Conservation (phyloP, 768 basidiomycete species). For the Leccinum sublutescens region DNA sequence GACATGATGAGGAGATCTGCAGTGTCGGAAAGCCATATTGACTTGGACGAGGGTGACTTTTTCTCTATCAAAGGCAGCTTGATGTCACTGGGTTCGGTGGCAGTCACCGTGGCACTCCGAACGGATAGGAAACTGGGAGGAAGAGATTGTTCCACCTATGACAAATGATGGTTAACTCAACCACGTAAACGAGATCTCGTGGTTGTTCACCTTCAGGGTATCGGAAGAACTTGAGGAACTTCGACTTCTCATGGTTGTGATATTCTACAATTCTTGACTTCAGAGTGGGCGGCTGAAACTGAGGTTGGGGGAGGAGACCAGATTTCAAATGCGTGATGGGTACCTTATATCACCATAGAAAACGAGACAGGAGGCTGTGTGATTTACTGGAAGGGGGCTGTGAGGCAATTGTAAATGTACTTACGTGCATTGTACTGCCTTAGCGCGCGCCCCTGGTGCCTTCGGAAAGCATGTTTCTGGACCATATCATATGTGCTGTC, state of each 20-base stretch:
- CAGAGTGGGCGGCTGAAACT: neutral
- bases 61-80: neutral
- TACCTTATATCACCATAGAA: neutral
- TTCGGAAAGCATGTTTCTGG: neutral
- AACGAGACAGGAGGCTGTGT: neutral
- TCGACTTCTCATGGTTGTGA: neutral
- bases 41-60: neutral
- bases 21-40: slow-evolving; percentile 2
- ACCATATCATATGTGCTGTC: neutral
- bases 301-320: neutral
- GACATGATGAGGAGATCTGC: slow-evolving; percentile 7
- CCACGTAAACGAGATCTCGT: neutral
- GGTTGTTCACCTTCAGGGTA: neutral
- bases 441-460: neutral
- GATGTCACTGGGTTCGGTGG: neutral
- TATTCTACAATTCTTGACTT: no score
- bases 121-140: neutral
- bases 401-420: neutral
- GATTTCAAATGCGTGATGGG: neutral
- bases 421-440: neutral
- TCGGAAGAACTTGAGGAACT: neutral
- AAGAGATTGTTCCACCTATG: neutral
- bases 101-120: neutral
- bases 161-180: neutral
- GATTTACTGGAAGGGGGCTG: neutral